Base-by-base conservation (phyloP, 805 yeast species). In the Ogataea ganodermae region DNA sequence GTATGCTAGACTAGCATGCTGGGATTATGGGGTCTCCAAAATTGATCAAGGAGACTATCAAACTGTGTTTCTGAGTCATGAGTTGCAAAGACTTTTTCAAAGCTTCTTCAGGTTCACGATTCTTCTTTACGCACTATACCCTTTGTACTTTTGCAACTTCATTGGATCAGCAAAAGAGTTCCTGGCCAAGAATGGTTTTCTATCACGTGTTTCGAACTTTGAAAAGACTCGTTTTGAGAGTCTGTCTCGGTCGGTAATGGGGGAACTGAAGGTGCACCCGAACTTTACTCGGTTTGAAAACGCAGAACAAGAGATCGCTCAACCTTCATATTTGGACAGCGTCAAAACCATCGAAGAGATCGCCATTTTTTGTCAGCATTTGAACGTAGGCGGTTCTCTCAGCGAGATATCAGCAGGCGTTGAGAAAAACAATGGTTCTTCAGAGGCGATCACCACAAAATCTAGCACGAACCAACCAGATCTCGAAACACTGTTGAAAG, bases 101-200 rank as follows among this genome's bases (percentile, higher is more conserved):
- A 14, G 35, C 12, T 70, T 12, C 56, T 68, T 42, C 50, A 66
- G 36, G 62, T 60, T 41, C 65, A 72, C 36, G 58, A 72, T 79
- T 1, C 62, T 79, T 21, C 57, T 83, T 1, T 83, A 83, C 52
- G 87, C 84, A 0, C 59, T 82, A 10, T 83, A 72, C 49, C 87
- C 88, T 0, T 59, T 71, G 18, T 77, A 77, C 50, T 63, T 81
- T 4, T 55, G 73, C 20, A 53, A 59, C 6, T 81, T 78, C 55
- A 52, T 73, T 16, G 65, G 70, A 17, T 60, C 65, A 35, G 81
- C 86, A 4, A 49, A 59, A 3, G 59, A 59, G 31, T 80, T 69
- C 53, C 52, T 67, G 30, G 43, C 53, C 6, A 32, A 46, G 44
- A 50, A 58, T 43, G 38, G 44, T 16, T 53, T 58, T 66, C 14